A percentile compares a stretch with the other conserved stretches of the same genome.
Conservation (phyloP, 2,329 filamentous ascomycete species). For the Aspergillus intermedius region DNA sequence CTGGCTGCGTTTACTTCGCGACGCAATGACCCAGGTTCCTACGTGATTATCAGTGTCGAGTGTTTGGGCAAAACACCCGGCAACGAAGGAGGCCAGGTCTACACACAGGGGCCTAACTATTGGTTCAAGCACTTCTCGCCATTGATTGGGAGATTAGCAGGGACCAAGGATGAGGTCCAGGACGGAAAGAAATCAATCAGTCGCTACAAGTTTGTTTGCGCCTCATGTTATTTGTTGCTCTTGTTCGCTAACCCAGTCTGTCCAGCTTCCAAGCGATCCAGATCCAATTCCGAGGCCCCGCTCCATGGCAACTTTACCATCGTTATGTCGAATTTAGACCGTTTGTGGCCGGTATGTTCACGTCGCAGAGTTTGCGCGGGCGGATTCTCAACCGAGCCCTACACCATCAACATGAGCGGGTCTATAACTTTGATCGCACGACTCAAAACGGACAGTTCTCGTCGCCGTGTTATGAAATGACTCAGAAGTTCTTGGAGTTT, state of each 20-base stretch:
- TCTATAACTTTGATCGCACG: conserved; percentile 78
- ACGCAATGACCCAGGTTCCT: conserved; percentile 61
- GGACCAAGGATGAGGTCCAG: conserved; percentile 60
- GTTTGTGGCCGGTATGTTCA: conserved; percentile 85
- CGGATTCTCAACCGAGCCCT: conserved; percentile 75
- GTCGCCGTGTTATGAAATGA: conserved; percentile 62
- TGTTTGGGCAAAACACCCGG: conserved; percentile 68
- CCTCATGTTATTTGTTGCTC: not conserved
- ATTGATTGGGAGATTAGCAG: conserved; percentile 74
- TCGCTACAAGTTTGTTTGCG: conserved; percentile 65
- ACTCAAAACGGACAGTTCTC: conserved; percentile 67
- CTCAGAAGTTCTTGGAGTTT: conserved; percentile 75
- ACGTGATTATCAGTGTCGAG: conserved; percentile 66
- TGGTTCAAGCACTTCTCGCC: conserved; percentile 85
- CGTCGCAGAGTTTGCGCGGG: conserved; percentile 67
- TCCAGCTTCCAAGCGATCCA: conserved; percentile 85
- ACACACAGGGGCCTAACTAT: conserved; percentile 68
- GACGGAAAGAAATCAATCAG: conserved; percentile 52
- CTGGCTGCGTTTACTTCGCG: conserved; percentile 58
- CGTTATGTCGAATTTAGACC: conserved; percentile 90
- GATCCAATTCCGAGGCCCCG: conserved; percentile 77
- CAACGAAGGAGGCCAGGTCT: conserved; percentile 60
- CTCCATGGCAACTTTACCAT: conserved; percentile 75
- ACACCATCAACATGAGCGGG: conserved; percentile 79
- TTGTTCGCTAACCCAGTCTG: conserved; percentile 1